These are phyloP conservation scores for Wickerhamomyces strasburgensis DNA, from an alignment of 805 yeast genomes.

Conservation along the genomic window DNA sequence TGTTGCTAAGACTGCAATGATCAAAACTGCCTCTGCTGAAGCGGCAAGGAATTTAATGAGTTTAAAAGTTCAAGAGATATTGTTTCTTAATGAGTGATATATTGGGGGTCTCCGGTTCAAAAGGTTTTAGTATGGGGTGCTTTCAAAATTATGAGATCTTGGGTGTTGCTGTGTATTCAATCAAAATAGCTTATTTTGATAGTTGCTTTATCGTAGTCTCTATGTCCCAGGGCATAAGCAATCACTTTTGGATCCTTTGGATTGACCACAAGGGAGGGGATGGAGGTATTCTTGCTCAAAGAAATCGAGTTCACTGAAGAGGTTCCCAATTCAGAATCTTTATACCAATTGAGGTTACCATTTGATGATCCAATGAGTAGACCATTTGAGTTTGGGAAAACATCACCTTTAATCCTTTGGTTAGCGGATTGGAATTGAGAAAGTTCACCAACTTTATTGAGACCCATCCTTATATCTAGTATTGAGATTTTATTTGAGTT, in stretches of 20 bases:
- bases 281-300: conserved; percentile 4
- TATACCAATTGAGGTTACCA: conserved; percentile 19
- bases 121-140: no score
- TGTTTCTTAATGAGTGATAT: conserved; percentile 22
- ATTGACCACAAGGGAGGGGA: conserved; percentile 15
- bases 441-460: conserved; percentile 11
- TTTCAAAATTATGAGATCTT: no score
- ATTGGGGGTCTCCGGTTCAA: no score
- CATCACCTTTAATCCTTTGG: conserved; percentile 24
- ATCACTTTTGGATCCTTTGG: conserved; percentile 15
- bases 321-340: conserved; percentile 22
- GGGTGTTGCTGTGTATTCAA: not conserved
- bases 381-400: conserved; percentile 21
- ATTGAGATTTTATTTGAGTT: conserved; percentile 27
- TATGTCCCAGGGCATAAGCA: conserved; percentile 17
- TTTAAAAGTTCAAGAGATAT: conserved; percentile 23
- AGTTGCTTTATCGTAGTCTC: conserved; percentile 9
- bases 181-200: conserved; percentile 6
- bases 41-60: conserved; percentile 22
- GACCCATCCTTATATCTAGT: conserved; percentile 31
- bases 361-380: conserved; percentile 24
- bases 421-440: conserved; percentile 9
- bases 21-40: conserved; percentile 17
- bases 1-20: conserved; percentile 4
- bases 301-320: not conserved